A percentile compares a stretch with the other conserved stretches of the same genome.
Conservation (phyloP, 1,284 basidiomycete genomes). For the Moesziomyces parantarcticus region DNA sequence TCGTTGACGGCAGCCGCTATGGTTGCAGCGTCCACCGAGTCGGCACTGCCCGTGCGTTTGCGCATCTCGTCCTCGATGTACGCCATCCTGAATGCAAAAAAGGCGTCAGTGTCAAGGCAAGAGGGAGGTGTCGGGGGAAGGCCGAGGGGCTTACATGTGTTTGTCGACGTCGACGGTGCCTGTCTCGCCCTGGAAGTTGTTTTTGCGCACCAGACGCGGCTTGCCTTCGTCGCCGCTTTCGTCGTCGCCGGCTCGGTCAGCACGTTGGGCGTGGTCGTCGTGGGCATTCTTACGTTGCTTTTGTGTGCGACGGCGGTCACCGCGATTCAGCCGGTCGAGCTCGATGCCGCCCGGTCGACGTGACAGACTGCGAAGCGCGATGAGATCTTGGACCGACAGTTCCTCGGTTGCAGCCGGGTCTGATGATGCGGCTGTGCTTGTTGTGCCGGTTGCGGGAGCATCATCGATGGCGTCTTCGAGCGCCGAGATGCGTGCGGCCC, state of each 20-base stretch:
- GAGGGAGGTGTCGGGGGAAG: neutral
- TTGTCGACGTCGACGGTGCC: conserved; percentile 96
- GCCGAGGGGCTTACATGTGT: conserved; percentile 79
- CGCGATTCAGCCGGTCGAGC: conserved; percentile 81
- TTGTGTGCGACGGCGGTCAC: conserved; percentile 80
- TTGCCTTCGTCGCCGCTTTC: conserved; percentile 46
- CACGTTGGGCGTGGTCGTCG: neutral
- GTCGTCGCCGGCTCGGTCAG: neutral
- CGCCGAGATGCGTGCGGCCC: conserved; percentile 12
- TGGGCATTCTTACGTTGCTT: conserved; percentile 68
- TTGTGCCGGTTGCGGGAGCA: neutral
- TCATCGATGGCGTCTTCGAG: conserved; percentile 6
- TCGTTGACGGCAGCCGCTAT: conserved; percentile 68
- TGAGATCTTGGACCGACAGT: conserved; percentile 77
- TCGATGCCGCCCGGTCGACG: conserved; percentile 83
- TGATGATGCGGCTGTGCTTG: neutral
- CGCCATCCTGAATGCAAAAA: conserved; percentile 79
- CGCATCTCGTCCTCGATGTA: conserved; percentile 94
- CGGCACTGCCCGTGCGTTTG: conserved; percentile 70
- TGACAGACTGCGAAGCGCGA: conserved; percentile 83
- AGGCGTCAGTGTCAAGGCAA: neutral
- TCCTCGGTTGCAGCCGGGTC: neutral
- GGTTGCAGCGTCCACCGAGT: neutral
- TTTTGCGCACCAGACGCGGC: conserved; percentile 76
- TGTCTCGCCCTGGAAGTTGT: conserved; percentile 97